phyloP scores from a whole-genome alignment of 1,284 basidiomycete species.

The Inonotus obliquus region DNA sequence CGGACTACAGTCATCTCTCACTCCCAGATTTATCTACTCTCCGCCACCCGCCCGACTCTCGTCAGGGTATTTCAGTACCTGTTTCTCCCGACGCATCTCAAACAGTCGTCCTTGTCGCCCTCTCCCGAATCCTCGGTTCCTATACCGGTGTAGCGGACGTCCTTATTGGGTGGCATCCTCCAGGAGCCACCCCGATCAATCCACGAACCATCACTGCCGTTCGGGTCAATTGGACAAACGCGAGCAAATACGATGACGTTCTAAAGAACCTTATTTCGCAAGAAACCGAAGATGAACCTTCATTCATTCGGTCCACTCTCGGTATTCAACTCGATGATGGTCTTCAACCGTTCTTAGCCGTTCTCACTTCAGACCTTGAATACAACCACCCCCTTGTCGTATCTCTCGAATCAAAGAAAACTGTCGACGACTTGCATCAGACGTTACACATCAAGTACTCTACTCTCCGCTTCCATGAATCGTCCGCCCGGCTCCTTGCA shows the following conservation, averaged over 20 bases:
- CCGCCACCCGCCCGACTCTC: constrained; percentile 23
- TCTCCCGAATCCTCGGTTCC: constrained; percentile 35
- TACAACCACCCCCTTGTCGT: constrained; percentile 14
- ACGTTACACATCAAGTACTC: constrained; percentile 21
- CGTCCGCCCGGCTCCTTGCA: constrained; percentile 25
- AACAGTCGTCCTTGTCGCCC: constrained; percentile 28
- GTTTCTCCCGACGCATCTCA: constrained; percentile 3
- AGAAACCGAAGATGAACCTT: not conserved
- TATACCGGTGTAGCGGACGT: constrained; percentile 38
- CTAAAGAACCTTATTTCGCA: constrained; percentile 12
- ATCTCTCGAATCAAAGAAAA: not conserved
- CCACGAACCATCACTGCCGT: constrained; percentile 24
- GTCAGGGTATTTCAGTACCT: not conserved
- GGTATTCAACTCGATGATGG: constrained; percentile 17
- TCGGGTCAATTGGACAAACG: constrained; percentile 34
- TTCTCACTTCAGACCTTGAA: constrained; percentile 6
- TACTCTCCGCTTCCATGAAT: constrained; percentile 24
- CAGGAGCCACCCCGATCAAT: constrained; percentile 2
- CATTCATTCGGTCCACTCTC: constrained; percentile 17
- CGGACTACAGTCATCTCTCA: constrained; percentile 30
- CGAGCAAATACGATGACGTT: constrained; percentile 31
- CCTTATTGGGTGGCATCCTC: constrained; percentile 31
- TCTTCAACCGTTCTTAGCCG: constrained; percentile 8
- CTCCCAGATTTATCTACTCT: constrained; percentile 35
- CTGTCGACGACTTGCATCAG: not conserved